Evolutionary conservation across 345 rosid genomes (phyloP).

Genomic region (Pistacia integerrima): DNA sequence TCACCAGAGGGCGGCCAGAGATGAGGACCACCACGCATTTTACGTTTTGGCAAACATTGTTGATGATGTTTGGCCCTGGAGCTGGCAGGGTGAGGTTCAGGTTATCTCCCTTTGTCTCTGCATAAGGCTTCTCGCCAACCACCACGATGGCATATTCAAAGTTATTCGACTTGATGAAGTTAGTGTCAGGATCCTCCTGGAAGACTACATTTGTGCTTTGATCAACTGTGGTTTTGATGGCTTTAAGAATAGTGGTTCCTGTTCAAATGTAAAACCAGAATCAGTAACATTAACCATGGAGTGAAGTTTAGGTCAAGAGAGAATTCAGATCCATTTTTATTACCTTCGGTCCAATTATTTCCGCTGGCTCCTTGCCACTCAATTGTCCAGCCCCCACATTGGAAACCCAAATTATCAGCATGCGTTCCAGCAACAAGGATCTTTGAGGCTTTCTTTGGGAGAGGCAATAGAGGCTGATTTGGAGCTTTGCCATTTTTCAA

Average conservation of each 20-base stretch:
- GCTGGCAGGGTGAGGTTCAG: constrained; percentile 40
- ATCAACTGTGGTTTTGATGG: constrained; percentile 53
- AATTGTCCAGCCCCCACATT: constrained; percentile 75
- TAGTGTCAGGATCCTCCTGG: constrained; percentile 41
- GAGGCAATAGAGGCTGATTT: constrained; percentile 50
- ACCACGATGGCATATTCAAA: constrained; percentile 26
- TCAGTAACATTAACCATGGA: too few species aligned
- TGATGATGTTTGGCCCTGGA: constrained; percentile 40
- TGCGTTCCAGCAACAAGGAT: constrained; percentile 61
- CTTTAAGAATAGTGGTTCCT: constrained; percentile 76
- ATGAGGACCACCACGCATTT: constrained; percentile 42
- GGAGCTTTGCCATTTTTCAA: constrained; percentile 52
- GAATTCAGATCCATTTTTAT: background rate
- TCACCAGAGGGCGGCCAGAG: constrained; percentile 49
- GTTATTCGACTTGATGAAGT: background rate
- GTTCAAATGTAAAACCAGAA: constrained; percentile 1
- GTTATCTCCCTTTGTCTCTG: constrained; percentile 48
- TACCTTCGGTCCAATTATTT: constrained; percentile 49
- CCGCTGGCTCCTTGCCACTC: constrained; percentile 61
- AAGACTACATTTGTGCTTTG: constrained; percentile 50
- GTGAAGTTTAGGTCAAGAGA: too few species aligned
- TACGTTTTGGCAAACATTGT: constrained; percentile 39
- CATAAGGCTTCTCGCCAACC: constrained; percentile 50
- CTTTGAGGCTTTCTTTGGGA: constrained; percentile 46
- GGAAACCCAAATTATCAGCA: constrained; percentile 59